Conservation (phyloP, 441 rosid genomes). For the Jatropha podagrica region DNA sequence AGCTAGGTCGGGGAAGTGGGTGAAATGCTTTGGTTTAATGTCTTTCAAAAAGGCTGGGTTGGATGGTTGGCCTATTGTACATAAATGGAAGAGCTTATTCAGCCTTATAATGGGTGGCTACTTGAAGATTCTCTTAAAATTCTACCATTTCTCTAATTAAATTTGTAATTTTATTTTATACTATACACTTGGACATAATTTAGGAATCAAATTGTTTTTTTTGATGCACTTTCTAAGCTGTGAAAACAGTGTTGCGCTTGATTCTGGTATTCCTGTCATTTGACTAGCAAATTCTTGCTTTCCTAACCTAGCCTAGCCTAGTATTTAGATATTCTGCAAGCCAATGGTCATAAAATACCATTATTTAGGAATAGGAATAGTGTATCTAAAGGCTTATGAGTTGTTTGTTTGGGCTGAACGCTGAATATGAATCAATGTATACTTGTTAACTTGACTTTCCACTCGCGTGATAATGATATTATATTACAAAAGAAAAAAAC, state of each 20-base stretch:
- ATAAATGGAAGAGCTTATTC: conserved; percentile 51
- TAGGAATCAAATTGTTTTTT: conserved; percentile 1
- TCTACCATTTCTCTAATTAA: conserved; percentile 27
- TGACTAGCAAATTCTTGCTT: not conserved
- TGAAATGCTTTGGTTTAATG: conserved; percentile 11
- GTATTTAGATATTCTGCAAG: too few relatives aligned
- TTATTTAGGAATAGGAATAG: too few relatives aligned
- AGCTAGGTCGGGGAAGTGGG: conserved; percentile 18
- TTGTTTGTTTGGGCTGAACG: too few relatives aligned
- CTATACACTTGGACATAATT: conserved; percentile 11
- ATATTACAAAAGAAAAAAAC: too few relatives aligned
- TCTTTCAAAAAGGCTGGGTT: conserved; percentile 26
- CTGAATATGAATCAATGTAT: too few relatives aligned
- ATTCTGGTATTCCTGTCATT: not conserved
- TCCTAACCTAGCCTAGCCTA: not conserved
- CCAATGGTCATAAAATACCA: too few relatives aligned
- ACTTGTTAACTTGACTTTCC: too few relatives aligned
- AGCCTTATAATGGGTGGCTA: conserved; percentile 30
- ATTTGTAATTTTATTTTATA: conserved; percentile 26
- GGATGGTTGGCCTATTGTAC: conserved; percentile 62
- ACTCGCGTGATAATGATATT: too few relatives aligned
- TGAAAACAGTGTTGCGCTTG: not conserved
- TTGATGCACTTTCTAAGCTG: conserved; percentile 1
- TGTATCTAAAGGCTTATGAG: too few relatives aligned
- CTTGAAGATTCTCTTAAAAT: conserved; percentile 32